Percentiles rank a stretch among this genome's conserved stretches.
These are phyloP conservation scores for Rubroboletus satanas DNA, from an alignment of 768 basidiomycete species.

Conservation along the genomic window DNA sequence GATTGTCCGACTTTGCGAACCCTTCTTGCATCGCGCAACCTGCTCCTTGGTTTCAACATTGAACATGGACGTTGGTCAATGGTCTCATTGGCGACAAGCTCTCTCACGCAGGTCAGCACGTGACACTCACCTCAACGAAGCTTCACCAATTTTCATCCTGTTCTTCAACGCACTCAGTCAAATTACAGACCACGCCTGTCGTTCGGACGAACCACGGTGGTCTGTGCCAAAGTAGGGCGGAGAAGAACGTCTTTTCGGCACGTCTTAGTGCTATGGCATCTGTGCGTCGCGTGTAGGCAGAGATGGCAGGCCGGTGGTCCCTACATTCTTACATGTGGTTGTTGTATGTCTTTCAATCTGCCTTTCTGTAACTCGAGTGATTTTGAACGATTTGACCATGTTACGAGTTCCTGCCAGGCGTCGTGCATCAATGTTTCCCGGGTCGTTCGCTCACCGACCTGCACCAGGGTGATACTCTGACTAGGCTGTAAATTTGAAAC, in stretches of 20 bases:
- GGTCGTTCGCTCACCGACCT: no score
- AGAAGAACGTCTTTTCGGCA: conserved; percentile 22
- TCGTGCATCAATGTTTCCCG: no score
- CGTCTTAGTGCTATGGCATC: conserved; percentile 32
- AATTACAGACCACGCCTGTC: conserved; percentile 28
- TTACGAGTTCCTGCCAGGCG: background rate
- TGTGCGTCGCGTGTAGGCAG: conserved; percentile 12
- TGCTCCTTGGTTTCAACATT: no score
- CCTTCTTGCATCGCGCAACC: no score
- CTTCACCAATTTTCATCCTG: background rate
- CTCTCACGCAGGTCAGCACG: conserved; percentile 1
- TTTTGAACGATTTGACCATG: background rate
- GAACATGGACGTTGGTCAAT: no score
- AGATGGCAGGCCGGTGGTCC: conserved; percentile 33
- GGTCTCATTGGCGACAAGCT: background rate
- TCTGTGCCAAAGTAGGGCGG: conserved; percentile 36
- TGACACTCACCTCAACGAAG: background rate
- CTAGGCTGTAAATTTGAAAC: background rate
- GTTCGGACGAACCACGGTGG: conserved; percentile 15
- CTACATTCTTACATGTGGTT: conserved; percentile 11
- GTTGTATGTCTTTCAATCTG: background rate
- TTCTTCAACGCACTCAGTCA: conserved; percentile 33
- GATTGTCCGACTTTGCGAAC: background rate
- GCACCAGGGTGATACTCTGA: no score
- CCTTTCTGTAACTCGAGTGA: background rate